Evolutionary conservation across 805 yeast species (phyloP), one percentile per base, ranked within the genome.

Genomic region (Ogataea henricii): DNA sequence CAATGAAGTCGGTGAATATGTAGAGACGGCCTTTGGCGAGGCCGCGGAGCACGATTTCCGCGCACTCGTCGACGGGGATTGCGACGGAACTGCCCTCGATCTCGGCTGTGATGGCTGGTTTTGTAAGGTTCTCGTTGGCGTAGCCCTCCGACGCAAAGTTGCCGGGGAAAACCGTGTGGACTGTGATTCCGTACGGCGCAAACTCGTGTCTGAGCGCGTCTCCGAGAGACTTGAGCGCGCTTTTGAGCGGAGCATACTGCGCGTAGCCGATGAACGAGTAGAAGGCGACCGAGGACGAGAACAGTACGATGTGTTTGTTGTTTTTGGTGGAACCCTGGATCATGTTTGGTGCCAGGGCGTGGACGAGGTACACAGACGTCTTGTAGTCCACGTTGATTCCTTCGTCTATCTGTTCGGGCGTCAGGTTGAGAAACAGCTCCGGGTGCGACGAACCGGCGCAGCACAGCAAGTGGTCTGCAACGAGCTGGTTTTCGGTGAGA

Each of bases 401-500:
- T 2, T 60, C 55, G 13, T 75, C 73, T 18, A 94, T 65, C 42
- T 85, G 88, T 1, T 66, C 65, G 1, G 81, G 70, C 0, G 83
- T 72, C 49, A 85, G 65, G 47, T 91, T 96, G 4, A 76, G 65
- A 57, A 92, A 87, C 37, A 92, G 66, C 42, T 88, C 89, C 1
- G 97, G 96, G 3, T 76, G 70, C 0, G 96, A 83, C 0, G 85
- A 79, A 4, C 98, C 98, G 12, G 96, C 98, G 68, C 97, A 89
- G 62, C 92, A 82, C 46, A 89, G 66, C 6, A 91, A 79, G 41
- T 80, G 77, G 56, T 91, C 96, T 0, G 96, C 96, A 16, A 67
- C 51, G 4, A 55, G 39, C 2, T 43, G 6, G 13, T 51, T 40
- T 1, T 7, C 56, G 40, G 2, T 60, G 59, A 30, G 76, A 48